Evolutionary conservation across 2,329 filamentous ascomycete genomes (phyloP).

Genomic region (Diaporthe caulivora): DNA sequence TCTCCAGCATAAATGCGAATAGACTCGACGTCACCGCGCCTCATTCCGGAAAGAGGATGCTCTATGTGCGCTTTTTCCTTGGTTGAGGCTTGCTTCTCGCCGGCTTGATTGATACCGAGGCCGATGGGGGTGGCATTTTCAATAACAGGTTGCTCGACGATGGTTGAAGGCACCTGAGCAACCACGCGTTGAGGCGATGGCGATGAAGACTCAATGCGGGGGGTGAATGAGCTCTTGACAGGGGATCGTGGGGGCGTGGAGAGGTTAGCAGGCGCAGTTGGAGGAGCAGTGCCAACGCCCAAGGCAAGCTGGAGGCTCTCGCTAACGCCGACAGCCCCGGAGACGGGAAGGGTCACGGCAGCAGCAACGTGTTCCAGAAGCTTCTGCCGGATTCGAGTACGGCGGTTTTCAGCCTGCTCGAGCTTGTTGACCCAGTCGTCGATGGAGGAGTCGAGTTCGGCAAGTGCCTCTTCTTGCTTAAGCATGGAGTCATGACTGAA

Average conservation of each 20-base stretch:
- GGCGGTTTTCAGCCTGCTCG: slow-evolving; percentile 83
- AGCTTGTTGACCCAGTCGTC: slow-evolving; percentile 85
- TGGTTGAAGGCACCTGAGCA: slow-evolving; percentile 68
- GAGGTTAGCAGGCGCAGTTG: slow-evolving; percentile 54
- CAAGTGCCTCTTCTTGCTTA: slow-evolving; percentile 83
- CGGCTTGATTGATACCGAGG: slow-evolving; percentile 42
- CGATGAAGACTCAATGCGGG: slow-evolving; percentile 50
- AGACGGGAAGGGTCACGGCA: slow-evolving; percentile 66
- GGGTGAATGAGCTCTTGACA: slow-evolving; percentile 55
- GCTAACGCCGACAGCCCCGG: slow-evolving; percentile 50
- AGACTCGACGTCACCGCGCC: slow-evolving; percentile 67
- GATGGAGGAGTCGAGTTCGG: slow-evolving; percentile 81
- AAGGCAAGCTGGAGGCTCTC: slow-evolving; percentile 58
- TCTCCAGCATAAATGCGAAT: slow-evolving; percentile 77
- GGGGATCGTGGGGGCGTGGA: slow-evolving; percentile 72
- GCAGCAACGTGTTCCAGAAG: slow-evolving; percentile 85
- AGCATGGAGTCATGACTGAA: slow-evolving; percentile 82
- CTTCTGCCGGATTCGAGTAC: slow-evolving; percentile 81
- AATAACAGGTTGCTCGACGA: slow-evolving; percentile 63
- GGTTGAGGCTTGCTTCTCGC: slow-evolving; percentile 20
- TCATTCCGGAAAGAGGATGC: slow-evolving; percentile 40
- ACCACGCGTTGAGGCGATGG: slow-evolving; percentile 65
- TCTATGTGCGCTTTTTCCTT: slow-evolving; percentile 36
- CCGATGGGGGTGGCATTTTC: slow-evolving; percentile 56
- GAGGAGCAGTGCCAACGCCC: slow-evolving; percentile 49